Conservation (phyloP, 2,329 filamentous ascomycete genomes). For the Truncatella angustata region DNA sequence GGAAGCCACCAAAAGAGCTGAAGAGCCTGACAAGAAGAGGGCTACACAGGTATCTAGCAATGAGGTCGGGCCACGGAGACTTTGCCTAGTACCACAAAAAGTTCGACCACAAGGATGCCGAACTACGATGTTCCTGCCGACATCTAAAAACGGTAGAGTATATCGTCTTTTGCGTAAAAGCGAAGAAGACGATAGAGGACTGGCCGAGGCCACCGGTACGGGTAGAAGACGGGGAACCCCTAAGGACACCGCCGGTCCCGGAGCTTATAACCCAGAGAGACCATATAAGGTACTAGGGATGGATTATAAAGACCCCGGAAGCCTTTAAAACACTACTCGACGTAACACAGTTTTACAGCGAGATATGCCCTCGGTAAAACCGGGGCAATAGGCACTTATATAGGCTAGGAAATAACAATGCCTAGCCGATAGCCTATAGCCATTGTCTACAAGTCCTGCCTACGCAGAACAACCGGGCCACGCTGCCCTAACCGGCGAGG, state of each 20-base stretch:
- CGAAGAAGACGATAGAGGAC: background rate
- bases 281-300: background rate
- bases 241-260: background rate
- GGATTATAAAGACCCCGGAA: background rate
- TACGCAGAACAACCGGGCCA: background rate
- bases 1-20: background rate
- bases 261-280: background rate
- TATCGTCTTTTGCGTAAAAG: background rate
- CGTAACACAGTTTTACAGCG: background rate
- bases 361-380: background rate
- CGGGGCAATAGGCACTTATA: background rate
- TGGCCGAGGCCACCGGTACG: background rate
- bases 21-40: background rate
- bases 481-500: conserved; percentile 1
- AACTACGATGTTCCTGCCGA: background rate
- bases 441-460: background rate
- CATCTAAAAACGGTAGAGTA: background rate
- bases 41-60: conserved; percentile 2
- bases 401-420: background rate
- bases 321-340: background rate
- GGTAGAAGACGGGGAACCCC: background rate
- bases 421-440: background rate
- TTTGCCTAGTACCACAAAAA: conserved; percentile 6
- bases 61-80: conserved; percentile 3
- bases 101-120: background rate